Base-by-base conservation (phyloP, 2,329 filamentous ascomycete species). In the Penicillium sp. region DNA sequence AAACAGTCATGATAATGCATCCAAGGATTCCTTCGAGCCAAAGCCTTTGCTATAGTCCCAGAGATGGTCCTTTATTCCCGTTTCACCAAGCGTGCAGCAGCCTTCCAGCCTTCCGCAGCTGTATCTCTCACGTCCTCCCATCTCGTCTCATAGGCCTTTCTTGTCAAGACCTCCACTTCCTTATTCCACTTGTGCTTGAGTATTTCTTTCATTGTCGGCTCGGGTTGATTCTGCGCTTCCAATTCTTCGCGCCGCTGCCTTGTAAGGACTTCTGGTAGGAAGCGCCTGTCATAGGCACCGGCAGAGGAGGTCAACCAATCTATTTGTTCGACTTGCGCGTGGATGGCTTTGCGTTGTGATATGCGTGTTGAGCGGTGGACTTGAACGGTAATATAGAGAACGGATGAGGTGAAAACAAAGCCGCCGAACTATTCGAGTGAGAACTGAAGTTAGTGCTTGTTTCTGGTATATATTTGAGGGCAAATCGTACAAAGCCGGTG, bases 111-210 rank as follows among this genome's bases (percentile, higher is more conserved):
- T 62, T 88, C 84, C 54, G 53, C 62, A 4, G 69, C 70, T 13
- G 68, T 68, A 52, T 71, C 65, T 52, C 86, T 81, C 54, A 87
- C 81, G 52, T 81, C 81, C 49, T 79, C 76, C 88, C 87, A 91
- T 72, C 89, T 84, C 60, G 83, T 86, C 35, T 76, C 81, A 75
- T 91, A 85, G 56, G 85, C 83, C 81, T 85, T 88, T 58, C 80
- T 81, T 55, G 89, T 87, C 51, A 87, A 81, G 60, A 81, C 80
- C 72, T 88, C 83, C 37, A 93, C 75, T 74, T 93, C 89, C 50
- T 82, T 75, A 73, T 94, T 93, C 90, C 90, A 93, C 59, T 84
- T 80, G 68, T 90, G 87, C 78, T 93, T 93, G 67, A 87, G 81
- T 37, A 84, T 79, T 70, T 92, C 89, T 54, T 86, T 71, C 50